Evolutionary conservation across 768 basidiomycete species (phyloP), one percentile per base, ranked within the genome.

Genomic region (Gymnopilus junonius): DNA sequence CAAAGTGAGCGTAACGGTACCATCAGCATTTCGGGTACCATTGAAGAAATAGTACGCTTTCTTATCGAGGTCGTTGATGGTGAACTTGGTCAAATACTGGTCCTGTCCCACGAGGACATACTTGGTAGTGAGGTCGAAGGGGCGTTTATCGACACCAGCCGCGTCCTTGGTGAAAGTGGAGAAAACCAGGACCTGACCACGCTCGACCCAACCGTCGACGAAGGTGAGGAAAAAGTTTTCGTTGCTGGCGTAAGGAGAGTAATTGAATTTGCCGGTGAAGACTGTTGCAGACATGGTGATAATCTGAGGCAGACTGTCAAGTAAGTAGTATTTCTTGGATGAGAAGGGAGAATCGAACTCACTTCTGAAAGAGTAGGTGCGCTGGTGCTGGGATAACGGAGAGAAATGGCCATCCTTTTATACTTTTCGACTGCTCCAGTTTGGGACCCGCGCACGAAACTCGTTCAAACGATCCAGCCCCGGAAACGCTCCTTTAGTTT

Each of bases 211-310:
- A 7, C 46, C 23, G 15, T 48, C 12, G 23, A 31, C 11, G 12
- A 27, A 14, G 4, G 15, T 17, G 15, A 48, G 23, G 15, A 25
- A 25, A n/a, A 48, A 55, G 54, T 55, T 55, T 11, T 55, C 54
- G 35, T 55, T 55, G 54, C 54, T 55, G 54, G 54, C 54, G 35
- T 39, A 55, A 21, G 54, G 54, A 15, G 34, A 35, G 27, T 55
- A 55, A 15, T 55, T 55, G 54, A 39, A 55, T 11, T 55, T 55
- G 34, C 54, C 54, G 2, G 37, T 14, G 37, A 39, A 55, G 32
- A 55, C 25, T 10, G 32, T 55, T 21, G 54, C 34, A 7, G 54
- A 35, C 54, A 55, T 55, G 23, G 17, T 39, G 54, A n/a, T 15
- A 42, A 42, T 10, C 17, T 42, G n/a, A 42, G 40, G 40, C 17